These are phyloP conservation scores for Verbena officinalis DNA, from an alignment of 257 asterid genomes.

Conservation along the genomic window DNA sequence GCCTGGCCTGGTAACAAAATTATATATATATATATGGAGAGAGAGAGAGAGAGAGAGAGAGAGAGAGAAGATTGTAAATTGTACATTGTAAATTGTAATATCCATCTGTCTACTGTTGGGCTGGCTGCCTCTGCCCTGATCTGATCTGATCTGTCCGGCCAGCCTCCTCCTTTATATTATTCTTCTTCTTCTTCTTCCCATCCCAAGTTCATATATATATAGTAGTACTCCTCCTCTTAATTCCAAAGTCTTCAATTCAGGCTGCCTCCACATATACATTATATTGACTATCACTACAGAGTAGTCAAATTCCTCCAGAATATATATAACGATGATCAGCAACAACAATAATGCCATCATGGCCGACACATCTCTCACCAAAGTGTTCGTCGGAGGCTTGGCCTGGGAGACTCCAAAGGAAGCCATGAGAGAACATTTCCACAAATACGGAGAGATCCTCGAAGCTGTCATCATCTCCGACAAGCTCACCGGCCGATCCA, in stretches of 20 bases:
- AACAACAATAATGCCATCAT: constrained; percentile 30
- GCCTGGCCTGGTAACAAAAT: too few relatives aligned
- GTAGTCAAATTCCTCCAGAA: neutral
- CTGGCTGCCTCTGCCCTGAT: too few relatives aligned
- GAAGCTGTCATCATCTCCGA: constrained; percentile 97
- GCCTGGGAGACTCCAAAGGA: constrained; percentile 98
- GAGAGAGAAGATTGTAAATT: constrained; percentile 53
- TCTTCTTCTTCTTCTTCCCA: too few relatives aligned
- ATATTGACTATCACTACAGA: neutral
- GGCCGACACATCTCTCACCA: constrained; percentile 72
- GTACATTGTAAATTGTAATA: too few relatives aligned
- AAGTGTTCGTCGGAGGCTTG: constrained; percentile 91
- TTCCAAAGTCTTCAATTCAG: too few relatives aligned
- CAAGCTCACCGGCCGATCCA: constrained; percentile 93
- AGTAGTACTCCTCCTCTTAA: constrained; percentile 17
- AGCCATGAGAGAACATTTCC: constrained; percentile 70
- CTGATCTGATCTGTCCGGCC: too few relatives aligned
- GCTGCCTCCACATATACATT: neutral
- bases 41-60: constrained; percentile 15
- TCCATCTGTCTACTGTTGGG: constrained; percentile 78
- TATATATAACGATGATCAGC: constrained; percentile 34
- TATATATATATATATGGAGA: neutral
- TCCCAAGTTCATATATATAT: constrained; percentile 19
- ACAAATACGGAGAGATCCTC: constrained; percentile 79
- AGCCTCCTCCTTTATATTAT: constrained; percentile 42